These are phyloP conservation scores for Diaporthe citriasiana DNA, from an alignment of 2,329 filamentous ascomycete genomes.

Conservation along the genomic window DNA sequence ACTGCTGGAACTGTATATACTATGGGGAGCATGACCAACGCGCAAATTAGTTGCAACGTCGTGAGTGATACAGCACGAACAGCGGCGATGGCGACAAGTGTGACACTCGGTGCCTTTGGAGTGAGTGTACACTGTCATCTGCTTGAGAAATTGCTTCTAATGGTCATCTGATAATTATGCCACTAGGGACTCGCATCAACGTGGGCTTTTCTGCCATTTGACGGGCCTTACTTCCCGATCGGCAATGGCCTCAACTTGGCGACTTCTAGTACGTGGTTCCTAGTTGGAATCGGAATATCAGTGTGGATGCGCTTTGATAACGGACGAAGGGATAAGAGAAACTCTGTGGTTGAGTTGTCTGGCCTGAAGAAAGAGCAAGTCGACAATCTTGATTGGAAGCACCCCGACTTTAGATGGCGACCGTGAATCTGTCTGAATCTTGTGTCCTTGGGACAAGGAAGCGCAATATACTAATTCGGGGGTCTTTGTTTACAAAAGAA, in stretches of 20 bases:
- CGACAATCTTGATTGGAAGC: constrained; percentile 75
- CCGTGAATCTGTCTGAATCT: background rate
- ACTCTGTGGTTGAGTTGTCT: constrained; percentile 69
- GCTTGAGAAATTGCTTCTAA: background rate
- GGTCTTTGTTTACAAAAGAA: background rate
- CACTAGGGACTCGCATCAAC: constrained; percentile 62
- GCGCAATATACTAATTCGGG: too few species aligned
- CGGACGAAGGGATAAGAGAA: constrained; percentile 64
- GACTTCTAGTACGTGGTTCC: constrained; percentile 67
- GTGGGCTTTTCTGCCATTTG: constrained; percentile 74
- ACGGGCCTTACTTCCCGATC: constrained; percentile 75
- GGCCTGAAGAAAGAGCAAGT: constrained; percentile 68
- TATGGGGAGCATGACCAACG: constrained; percentile 74
- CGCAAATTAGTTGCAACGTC: constrained; percentile 77
- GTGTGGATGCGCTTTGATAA: constrained; percentile 77
- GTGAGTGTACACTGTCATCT: background rate
- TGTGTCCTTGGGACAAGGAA: too few species aligned
- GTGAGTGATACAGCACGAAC: constrained; percentile 76
- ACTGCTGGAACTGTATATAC: constrained; percentile 74
- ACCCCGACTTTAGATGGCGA: constrained; percentile 77
- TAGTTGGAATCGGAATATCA: constrained; percentile 63
- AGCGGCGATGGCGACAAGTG: constrained; percentile 47
- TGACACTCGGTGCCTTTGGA: constrained; percentile 16
- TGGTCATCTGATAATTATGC: background rate
- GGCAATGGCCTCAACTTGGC: constrained; percentile 80